Evolutionary conservation across 345 rosid species (phyloP).

Genomic region (Abelmoschus esculentus): DNA sequence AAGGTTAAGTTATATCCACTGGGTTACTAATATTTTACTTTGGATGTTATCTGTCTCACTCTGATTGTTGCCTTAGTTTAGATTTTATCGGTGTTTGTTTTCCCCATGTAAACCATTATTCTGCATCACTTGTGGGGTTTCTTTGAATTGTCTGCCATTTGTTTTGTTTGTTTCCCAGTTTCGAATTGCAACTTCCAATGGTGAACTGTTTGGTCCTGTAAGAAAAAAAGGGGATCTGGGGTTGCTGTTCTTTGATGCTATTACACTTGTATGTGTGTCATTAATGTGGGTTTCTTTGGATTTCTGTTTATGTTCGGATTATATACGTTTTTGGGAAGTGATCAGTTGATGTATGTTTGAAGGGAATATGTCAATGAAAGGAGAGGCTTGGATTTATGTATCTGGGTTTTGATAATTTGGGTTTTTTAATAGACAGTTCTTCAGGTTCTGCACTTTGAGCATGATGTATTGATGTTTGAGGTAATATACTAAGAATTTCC

Average conservation of each 20-base stretch:
- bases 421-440: slow-evolving; percentile 7
- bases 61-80: slow-evolving; percentile 19
- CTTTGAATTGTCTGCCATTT: slow-evolving; percentile 2
- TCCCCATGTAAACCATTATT: neutral
- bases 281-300: neutral
- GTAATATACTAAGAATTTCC: neutral
- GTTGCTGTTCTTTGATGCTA: slow-evolving; percentile 10
- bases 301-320: too few species aligned
- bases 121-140: slow-evolving; percentile 13
- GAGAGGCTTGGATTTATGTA: neutral
- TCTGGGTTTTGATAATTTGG: neutral
- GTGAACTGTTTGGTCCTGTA: slow-evolving; percentile 4
- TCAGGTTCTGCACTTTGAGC: slow-evolving; percentile 5
- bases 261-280: neutral
- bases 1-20: slow-evolving; percentile 21
- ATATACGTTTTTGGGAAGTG: too few species aligned
- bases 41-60: slow-evolving; percentile 12
- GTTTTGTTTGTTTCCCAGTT: slow-evolving; percentile 16
- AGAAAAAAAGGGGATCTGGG: slow-evolving; percentile 19
- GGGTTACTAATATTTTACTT: slow-evolving; percentile 26
- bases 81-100: neutral
- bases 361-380: neutral
- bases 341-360: too few species aligned
- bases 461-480: neutral
- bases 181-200: slow-evolving; percentile 8